Evolutionary conservation across 2,329 filamentous ascomycete species (phyloP), one percentile per base, ranked within the genome.

Genomic region (Pestalotiopsis sp.): DNA sequence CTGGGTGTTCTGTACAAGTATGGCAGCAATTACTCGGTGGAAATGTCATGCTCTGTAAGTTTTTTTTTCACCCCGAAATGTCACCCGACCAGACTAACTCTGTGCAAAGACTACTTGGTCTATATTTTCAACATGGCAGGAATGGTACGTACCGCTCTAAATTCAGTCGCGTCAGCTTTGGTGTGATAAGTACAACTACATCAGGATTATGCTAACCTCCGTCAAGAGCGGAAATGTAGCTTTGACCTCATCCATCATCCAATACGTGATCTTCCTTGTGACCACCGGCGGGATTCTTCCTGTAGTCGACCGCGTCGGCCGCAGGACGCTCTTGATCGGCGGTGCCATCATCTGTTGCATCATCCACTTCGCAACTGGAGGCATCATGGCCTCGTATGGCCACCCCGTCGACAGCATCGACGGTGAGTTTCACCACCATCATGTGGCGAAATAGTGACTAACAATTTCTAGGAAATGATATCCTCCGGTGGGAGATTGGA

Each of bases 71-170:
- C 17, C 5, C 2, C 57, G 1, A 27, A 4, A 17, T 23, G 6
- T 59, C 14, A 59, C 9, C 12, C 31, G 27, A 23, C 27, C 3
- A 25, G 20, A 5, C 36, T 63, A 12, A 41, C 38, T 63, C 4
- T 63, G 1, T 6, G 12, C 12, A 13, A 12, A 41, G 89, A 90
- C 74, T 90, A 91, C 70, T 85, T 91, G 69, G 84, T 90, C 0
- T 90, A 90, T 70, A 85, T 90, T 70, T 90, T 90, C 73, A 81
- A 85, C 61, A 90, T 90, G 88, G 88, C 88, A 9, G 84, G 84
- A 57, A 84, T 89, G 75, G 56, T 66, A 38, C 12, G 61, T 64
- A 12, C 25, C 57, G 11, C 45, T 11, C 6, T 23, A 23, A 23
- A n/a, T 7, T 20, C 7, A 52, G 45, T n/a, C 17, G 2, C 20